These are phyloP conservation scores for Singerocomus rubriflavus DNA, from an alignment of 1,284 basidiomycete genomes.

Conservation along the genomic window DNA sequence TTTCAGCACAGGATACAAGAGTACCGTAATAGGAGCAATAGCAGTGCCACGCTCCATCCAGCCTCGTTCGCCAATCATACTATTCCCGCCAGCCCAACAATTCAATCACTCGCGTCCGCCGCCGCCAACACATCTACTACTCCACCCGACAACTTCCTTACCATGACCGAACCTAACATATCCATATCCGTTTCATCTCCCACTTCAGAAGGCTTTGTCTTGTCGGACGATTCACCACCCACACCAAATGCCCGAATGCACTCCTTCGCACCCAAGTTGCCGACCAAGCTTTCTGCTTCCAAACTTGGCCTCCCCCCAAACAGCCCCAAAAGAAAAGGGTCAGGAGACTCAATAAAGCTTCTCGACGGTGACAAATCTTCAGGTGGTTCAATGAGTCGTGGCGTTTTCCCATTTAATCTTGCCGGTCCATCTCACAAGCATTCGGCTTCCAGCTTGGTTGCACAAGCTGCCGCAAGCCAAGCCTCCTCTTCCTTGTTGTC, in stretches of 20 bases:
- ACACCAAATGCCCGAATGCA: constrained; percentile 36
- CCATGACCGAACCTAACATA: constrained; percentile 28
- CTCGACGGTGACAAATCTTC: constrained; percentile 28
- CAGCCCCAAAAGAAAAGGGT: constrained; percentile 54
- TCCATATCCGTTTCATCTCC: constrained; percentile 38
- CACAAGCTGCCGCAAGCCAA: constrained; percentile 18
- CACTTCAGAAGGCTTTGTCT: constrained; percentile 23
- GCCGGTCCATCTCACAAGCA: constrained; percentile 31
- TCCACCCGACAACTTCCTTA: constrained; percentile 22
- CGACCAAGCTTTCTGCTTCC: constrained; percentile 60
- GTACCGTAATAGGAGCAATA: constrained; percentile 51
- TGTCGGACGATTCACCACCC: constrained; percentile 23
- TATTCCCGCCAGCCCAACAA: constrained; percentile 32
- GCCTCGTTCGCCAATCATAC: constrained; percentile 24
- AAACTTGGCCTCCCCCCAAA: constrained; percentile 41
- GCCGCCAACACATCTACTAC: constrained; percentile 15
- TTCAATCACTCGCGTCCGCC: constrained; percentile 49
- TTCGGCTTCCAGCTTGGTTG: constrained; percentile 19
- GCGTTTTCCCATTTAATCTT: constrained; percentile 34
- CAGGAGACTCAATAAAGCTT: constrained; percentile 35
- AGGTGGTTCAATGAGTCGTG: constrained; percentile 21
- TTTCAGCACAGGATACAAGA: constrained; percentile 62
- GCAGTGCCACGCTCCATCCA: constrained; percentile 36
- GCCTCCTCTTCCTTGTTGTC: constrained; percentile 42
- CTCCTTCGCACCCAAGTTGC: constrained; percentile 66